These are phyloP conservation scores for Avena insularis DNA, from an alignment of 176 grass and related monocot species.

Conservation along the genomic window DNA sequence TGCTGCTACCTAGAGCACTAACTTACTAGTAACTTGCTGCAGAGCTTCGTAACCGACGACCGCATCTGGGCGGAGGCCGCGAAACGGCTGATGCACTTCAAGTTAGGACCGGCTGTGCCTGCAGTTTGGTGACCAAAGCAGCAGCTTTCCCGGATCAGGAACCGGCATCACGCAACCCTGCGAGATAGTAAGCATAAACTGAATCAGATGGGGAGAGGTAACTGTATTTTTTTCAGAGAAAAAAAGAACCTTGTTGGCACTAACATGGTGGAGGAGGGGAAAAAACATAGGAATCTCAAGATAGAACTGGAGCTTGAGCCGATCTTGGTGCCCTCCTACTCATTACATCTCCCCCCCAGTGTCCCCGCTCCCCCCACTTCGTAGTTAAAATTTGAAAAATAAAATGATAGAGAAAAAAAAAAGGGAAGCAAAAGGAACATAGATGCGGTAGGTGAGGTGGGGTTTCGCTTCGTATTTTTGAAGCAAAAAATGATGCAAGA, in stretches of 20 bases:
- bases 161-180: constrained; percentile 49
- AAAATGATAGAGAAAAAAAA: background rate
- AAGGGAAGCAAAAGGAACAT: constrained; percentile 35
- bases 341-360: background rate
- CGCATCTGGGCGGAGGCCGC: constrained; percentile 40
- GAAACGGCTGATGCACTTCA: constrained; percentile 43
- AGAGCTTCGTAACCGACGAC: background rate
- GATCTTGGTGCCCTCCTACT: constrained; percentile 17
- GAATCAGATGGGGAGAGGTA: constrained; percentile 22
- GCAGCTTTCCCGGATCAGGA: constrained; percentile 27
- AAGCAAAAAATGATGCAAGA: constrained; percentile 42
- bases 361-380: background rate
- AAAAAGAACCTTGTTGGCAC: background rate
- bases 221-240: background rate
- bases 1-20: constrained; percentile 13
- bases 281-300: background rate
- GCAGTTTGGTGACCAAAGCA: constrained; percentile 28
- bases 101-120: background rate
- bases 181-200: background rate
- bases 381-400: background rate
- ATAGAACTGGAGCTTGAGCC: background rate
- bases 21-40: background rate
- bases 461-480: constrained; percentile 1
- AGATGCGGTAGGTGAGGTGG: constrained; percentile 49
- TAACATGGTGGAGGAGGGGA: background rate